Conservation (phyloP, 2,329 filamentous ascomycete species). For the Neofusicoccum laricinum region DNA sequence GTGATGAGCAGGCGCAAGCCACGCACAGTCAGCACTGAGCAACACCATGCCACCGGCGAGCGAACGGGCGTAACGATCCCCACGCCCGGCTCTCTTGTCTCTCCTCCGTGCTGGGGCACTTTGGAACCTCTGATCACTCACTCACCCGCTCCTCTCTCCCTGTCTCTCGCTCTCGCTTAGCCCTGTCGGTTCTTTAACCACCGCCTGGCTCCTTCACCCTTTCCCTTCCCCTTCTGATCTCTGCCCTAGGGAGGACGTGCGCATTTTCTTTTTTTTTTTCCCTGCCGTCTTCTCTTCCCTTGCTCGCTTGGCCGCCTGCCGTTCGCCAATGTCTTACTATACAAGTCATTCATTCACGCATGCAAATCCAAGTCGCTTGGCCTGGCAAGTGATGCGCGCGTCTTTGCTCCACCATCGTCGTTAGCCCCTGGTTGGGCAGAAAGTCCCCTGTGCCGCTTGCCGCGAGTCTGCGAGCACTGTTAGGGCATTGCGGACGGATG, state of each 20-base stretch:
- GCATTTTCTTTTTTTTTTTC: not conserved
- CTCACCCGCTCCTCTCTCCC: not conserved
- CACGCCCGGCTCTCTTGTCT: not conserved
- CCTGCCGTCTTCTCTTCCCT: not conserved
- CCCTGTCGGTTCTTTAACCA: slow-evolving; percentile 10
- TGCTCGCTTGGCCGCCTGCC: not conserved
- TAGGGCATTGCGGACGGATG: not conserved
- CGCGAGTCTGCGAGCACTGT: not conserved
- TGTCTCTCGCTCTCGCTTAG: not conserved
- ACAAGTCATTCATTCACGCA: not conserved
- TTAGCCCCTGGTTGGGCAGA: not conserved
- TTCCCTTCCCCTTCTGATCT: slow-evolving; percentile 3
- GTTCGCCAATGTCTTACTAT: not conserved
- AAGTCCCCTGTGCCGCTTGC: not conserved
- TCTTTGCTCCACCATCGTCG: not conserved
- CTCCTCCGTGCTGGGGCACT: too few species aligned
- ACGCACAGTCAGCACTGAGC: not conserved
- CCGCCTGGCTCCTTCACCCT: slow-evolving; percentile 4
- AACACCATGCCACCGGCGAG: not conserved
- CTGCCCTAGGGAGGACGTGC: slow-evolving; percentile 12
- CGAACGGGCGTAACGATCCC: not conserved
- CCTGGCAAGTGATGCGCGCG: not conserved
- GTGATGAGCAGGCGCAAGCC: not conserved
- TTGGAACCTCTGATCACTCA: not conserved
- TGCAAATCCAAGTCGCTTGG: not conserved